Percentiles rank a stretch among this genome's conserved stretches.
Conservation (phyloP, 2,329 filamentous ascomycete species). For the Fusarium irregulare region DNA sequence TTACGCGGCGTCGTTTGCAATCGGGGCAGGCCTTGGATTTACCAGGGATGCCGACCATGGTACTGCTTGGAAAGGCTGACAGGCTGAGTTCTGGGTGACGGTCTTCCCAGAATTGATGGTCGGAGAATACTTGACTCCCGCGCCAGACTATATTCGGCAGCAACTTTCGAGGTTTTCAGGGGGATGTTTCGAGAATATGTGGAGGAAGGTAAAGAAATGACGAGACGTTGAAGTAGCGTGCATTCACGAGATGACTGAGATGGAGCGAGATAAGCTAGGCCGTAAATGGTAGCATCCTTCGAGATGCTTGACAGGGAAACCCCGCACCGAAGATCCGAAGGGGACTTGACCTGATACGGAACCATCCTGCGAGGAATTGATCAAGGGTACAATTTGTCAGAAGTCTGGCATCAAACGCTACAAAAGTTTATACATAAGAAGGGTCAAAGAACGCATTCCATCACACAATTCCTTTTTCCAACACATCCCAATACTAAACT, state of each 20-base stretch:
- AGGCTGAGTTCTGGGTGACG: no score
- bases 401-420: neutral
- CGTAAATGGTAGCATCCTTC: neutral
- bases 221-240: neutral
- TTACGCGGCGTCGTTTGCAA: slow-evolving; percentile 21
- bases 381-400: slow-evolving; percentile 22
- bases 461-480: neutral
- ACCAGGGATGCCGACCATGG: slow-evolving; percentile 13
- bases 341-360: neutral
- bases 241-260: neutral
- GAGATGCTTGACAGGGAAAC: neutral
- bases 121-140: no score
- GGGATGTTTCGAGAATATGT: neutral
- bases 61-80: rapidly evolving
- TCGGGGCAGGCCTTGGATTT: slow-evolving; percentile 16
- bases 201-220: neutral
- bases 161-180: neutral
- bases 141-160: slow-evolving; percentile 1
- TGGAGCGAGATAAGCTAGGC: neutral
- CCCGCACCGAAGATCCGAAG: rapidly evolving
- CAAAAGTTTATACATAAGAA: slow-evolving; percentile 14
- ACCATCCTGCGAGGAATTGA: slow-evolving; percentile 5
- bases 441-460: neutral
- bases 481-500: no score
- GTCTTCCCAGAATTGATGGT: no score